These are phyloP conservation scores for Filobasidium floriforme DNA, from an alignment of 768 basidiomycete species.

Conservation along the genomic window DNA sequence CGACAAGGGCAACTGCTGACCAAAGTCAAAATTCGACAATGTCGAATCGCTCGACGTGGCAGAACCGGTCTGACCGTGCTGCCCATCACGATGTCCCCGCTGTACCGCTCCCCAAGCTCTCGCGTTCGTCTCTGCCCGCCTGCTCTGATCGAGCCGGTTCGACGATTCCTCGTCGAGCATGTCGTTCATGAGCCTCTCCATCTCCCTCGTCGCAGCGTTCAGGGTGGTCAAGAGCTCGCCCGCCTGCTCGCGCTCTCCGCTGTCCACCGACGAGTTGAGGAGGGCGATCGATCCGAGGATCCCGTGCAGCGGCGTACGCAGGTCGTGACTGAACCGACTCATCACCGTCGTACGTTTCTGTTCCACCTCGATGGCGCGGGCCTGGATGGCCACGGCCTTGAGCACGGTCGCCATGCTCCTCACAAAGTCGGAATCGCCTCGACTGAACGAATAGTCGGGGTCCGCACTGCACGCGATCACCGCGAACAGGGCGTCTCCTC, in stretches of 20 bases:
- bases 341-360: background rate
- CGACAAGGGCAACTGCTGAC: conserved; percentile 6
- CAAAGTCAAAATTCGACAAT: no score
- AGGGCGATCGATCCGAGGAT: conserved; percentile 30
- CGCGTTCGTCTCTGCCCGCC: background rate
- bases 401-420: conserved; percentile 28
- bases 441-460: conserved; percentile 18
- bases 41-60: background rate
- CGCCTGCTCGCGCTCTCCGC: conserved; percentile 11
- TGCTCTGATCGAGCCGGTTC: background rate
- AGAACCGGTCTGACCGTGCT: background rate
- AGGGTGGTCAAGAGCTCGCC: background rate
- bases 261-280: conserved; percentile 19
- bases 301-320: conserved; percentile 35
- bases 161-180: conserved; percentile 24
- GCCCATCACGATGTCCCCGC: no score
- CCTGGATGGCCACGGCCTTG: conserved; percentile 23
- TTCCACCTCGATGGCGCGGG: conserved; percentile 10
- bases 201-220: background rate
- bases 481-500: conserved; percentile 26
- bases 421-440: conserved; percentile 24
- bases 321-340: background rate
- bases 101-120: no score
- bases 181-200: conserved; percentile 26
- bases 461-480: conserved; percentile 22